These are phyloP conservation scores for Coccomyxa sp. DNA, from an alignment of 139 green algal species.

Conservation along the genomic window DNA sequence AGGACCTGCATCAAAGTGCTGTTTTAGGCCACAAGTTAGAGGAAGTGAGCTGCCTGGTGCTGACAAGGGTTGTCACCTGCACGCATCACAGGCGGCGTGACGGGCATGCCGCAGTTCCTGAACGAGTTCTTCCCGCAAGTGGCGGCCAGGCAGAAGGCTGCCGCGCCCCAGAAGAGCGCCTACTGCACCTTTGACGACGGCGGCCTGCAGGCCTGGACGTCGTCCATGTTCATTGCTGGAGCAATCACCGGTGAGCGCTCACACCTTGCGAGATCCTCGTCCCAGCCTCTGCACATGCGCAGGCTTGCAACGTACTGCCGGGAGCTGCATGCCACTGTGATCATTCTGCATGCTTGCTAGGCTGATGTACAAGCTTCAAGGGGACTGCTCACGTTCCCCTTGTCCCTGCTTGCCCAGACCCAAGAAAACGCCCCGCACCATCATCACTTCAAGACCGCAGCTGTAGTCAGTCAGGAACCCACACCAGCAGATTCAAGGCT, in stretches of 20 bases:
- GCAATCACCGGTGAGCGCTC: neutral
- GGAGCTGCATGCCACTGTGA: too few species aligned
- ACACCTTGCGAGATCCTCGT: neutral
- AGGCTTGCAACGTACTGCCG: too few species aligned
- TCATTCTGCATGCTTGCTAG: too few species aligned
- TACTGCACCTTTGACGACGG: neutral
- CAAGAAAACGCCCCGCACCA: too few species aligned
- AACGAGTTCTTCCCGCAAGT: neutral
- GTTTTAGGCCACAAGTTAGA: too few species aligned
- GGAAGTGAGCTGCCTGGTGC: too few species aligned
- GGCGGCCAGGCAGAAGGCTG: neutral
- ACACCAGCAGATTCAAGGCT: neutral
- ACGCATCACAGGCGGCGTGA: neutral
- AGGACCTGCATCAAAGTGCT: too few species aligned
- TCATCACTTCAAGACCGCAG: too few species aligned
- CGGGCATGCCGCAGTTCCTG: neutral
- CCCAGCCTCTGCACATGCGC: neutral
- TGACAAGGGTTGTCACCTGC: neutral
- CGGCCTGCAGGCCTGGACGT: neutral
- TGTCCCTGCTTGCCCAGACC: too few species aligned
- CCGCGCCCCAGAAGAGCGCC: neutral
- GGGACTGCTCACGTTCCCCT: too few species aligned
- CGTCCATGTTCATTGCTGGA: neutral
- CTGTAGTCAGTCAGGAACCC: too few species aligned
- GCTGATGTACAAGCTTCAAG: too few species aligned